Base-by-base conservation (phyloP, 352 stramenopile species). In the Phytophthora quininea region DNA sequence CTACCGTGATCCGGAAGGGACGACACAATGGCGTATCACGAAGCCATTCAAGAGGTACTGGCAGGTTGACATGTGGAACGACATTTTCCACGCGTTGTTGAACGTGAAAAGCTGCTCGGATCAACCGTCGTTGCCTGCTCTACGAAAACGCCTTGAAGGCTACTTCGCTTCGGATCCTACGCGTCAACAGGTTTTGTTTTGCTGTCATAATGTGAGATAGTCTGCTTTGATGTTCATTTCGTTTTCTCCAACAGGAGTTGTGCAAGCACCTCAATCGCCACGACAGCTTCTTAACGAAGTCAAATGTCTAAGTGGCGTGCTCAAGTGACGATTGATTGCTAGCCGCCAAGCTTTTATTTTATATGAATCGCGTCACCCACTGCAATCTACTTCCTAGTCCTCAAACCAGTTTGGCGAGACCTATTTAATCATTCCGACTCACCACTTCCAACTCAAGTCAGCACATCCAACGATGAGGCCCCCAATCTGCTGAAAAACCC, bases 1-100 rank as follows among this genome's bases (percentile, higher is more conserved):
- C 33, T 54, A 61, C 2, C 64, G 71, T 24, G 59, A 64, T 37
- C 50, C 69, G 10, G 69, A 75, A 6, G 77, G 74, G 14, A 35
- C 29, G 7, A 33, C 38, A 31, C 52, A 58, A 15, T 96, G 84
- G 84, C 62, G 47, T 6, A 83, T 88, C 51, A 72, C 73, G 24
- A 81, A 73, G 37, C 55, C 68, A 37, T 90, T 93, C 62, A 94
- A 93, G 72, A 73, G 89, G 12, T 96, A 96, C 61, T 96, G 89
- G 89, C 74, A 90, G 33, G 63, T 86, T 12, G 57, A 74, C 14
- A 82, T 96, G 73, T 96, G 89, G 89, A 77, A 74, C 56, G 40
- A 76, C 11, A 58, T 95, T 29, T 96, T 96, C 54, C 69, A 90
- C 32, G 59, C 67, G 12, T 70, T 96, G 35, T 54, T 96, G 52